Percentiles rank a stretch among this genome's conserved stretches.
Evolutionary conservation across 805 yeast species (phyloP).

Genomic region (Teunomyces tritomae): DNA sequence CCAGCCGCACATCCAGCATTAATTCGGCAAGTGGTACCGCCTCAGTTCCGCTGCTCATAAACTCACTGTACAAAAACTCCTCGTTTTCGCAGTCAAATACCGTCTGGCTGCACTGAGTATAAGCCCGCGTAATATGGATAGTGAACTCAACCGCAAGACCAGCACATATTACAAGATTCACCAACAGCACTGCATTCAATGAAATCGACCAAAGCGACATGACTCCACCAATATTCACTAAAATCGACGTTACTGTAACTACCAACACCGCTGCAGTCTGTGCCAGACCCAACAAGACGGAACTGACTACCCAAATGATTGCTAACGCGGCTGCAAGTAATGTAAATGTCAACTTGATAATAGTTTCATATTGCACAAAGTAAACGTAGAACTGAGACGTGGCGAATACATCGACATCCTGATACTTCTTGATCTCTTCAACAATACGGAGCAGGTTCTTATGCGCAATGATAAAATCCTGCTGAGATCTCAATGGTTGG

Average conservation of each 20-base stretch:
- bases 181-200: conserved; percentile 85
- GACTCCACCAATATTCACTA: conserved; percentile 74
- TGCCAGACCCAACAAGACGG: conserved; percentile 64
- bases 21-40: not conserved
- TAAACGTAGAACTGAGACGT: conserved; percentile 91
- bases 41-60: conserved; percentile 11
- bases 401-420: conserved; percentile 64
- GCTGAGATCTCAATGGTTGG: conserved; percentile 73
- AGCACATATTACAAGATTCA: conserved; percentile 85
- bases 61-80: conserved; percentile 7
- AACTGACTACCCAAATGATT: conserved; percentile 51
- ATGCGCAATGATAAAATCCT: conserved; percentile 80
- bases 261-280: conserved; percentile 57
- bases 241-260: conserved; percentile 58
- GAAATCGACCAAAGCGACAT: conserved; percentile 75
- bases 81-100: conserved; percentile 3
- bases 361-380: conserved; percentile 81
- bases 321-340: conserved; percentile 52
- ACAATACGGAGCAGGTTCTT: conserved; percentile 67
- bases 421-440: conserved; percentile 46
- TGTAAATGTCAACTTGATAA: conserved; percentile 55
- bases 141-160: conserved; percentile 95
- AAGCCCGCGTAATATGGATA: conserved; percentile 80
- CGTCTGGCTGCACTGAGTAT: conserved; percentile 33
- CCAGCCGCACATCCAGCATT: conserved; percentile 7